Percentiles rank a stretch among this genome's conserved stretches.
Conservation (phyloP, 306 rosid genomes). For the Glycine tomentella region DNA sequence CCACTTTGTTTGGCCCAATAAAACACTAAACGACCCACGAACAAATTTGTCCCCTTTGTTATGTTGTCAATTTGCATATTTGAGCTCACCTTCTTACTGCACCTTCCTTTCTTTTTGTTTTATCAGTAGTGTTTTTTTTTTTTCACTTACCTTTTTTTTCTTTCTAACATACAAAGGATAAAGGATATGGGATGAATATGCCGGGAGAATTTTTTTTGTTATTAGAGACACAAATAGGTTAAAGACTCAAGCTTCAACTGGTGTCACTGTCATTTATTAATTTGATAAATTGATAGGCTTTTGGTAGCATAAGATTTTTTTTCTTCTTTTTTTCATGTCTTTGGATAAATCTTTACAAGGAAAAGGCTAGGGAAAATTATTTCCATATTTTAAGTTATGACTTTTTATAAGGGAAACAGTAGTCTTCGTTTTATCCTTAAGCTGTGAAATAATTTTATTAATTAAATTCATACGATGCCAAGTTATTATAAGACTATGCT, state of each 20-base stretch:
- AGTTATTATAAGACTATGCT: neutral
- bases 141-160: slow-evolving; percentile 17
- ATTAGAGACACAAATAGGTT: slow-evolving; percentile 7
- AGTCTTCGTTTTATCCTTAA: neutral
- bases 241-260: slow-evolving; percentile 20
- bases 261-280: slow-evolving; percentile 25
- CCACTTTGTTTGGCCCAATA: slow-evolving; percentile 48
- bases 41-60: slow-evolving; percentile 37
- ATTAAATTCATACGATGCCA: neutral
- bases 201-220: neutral
- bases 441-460: neutral
- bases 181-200: slow-evolving; percentile 22
- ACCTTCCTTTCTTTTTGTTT: neutral
- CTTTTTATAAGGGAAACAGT: neutral
- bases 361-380: slow-evolving; percentile 9
- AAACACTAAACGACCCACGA: slow-evolving; percentile 23
- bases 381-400: too few species aligned
- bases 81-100: slow-evolving; percentile 2
- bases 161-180: slow-evolving; percentile 7
- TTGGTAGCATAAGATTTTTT: neutral
- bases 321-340: slow-evolving; percentile 12
- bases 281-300: neutral
- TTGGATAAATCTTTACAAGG: slow-evolving; percentile 23
- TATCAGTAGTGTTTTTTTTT: too few species aligned
- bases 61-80: slow-evolving; percentile 21